These are phyloP conservation scores for Pythium vanterpoolii DNA, from an alignment of 352 stramenopile species.

Conservation along the genomic window DNA sequence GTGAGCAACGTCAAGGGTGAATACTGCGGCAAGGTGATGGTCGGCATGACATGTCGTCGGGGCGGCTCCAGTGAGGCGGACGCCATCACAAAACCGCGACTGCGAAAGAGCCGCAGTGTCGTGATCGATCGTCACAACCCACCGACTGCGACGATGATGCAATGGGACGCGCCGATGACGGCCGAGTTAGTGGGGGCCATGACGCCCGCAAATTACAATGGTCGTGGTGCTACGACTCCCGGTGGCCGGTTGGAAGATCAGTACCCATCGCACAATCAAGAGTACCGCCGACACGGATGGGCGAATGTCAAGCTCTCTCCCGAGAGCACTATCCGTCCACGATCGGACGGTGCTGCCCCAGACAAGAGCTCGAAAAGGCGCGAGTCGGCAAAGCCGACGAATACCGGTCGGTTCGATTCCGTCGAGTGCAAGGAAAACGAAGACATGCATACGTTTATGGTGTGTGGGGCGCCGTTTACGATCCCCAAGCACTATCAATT, in stretches of 20 bases:
- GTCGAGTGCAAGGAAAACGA: conserved; percentile 83
- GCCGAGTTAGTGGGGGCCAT: conserved; percentile 20
- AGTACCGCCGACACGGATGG: conserved; percentile 66
- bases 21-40: conserved; percentile 82
- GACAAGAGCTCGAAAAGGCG: conserved; percentile 33
- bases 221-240: conserved; percentile 9
- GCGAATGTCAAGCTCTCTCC: conserved; percentile 78
- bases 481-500: conserved; percentile 85
- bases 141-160: conserved; percentile 69
- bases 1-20: conserved; percentile 83
- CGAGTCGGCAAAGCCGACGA: conserved; percentile 30
- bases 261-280: conserved; percentile 18
- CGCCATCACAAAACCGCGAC: conserved; percentile 31
- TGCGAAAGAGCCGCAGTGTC: conserved; percentile 77
- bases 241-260: conserved; percentile 13
- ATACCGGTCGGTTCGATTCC: conserved; percentile 34
- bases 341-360: conserved; percentile 47
- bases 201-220: conserved; percentile 22
- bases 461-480: conserved; percentile 85
- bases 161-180: conserved; percentile 42
- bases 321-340: conserved; percentile 46
- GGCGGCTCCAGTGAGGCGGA: conserved; percentile 24
- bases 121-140: conserved; percentile 71
- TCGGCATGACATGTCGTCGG: conserved; percentile 71
- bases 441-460: conserved; percentile 88